Conservation (phyloP, 2,329 filamentous ascomycete genomes). For the Calonectria pteridis region DNA sequence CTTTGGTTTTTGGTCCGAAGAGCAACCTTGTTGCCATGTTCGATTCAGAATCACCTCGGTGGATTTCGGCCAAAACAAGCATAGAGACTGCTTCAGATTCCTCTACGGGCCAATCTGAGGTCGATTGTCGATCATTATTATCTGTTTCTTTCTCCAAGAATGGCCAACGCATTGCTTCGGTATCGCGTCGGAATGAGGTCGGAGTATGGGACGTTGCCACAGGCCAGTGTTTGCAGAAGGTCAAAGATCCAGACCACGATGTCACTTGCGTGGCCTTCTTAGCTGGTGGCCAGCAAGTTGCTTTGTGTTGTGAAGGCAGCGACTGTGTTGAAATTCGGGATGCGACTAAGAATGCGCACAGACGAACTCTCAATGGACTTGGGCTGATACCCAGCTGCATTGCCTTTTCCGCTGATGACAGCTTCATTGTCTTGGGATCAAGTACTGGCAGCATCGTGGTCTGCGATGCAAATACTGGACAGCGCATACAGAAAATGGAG, state of each 20-base stretch:
- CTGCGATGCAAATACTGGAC: background rate
- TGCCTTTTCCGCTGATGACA: background rate
- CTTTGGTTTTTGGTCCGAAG: background rate
- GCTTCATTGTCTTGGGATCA: background rate
- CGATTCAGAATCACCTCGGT: background rate
- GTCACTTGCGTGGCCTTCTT: background rate
- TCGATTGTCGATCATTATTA: too few relatives aligned
- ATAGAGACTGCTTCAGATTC: background rate
- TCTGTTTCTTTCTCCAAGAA: background rate
- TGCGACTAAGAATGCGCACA: background rate
- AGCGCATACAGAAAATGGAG: background rate
- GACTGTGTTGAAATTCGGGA: background rate
- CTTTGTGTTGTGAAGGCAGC: background rate
- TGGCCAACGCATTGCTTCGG: background rate
- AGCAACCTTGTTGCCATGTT: background rate
- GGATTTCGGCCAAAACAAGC: background rate
- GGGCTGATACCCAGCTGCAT: background rate
- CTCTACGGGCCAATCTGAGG: background rate
- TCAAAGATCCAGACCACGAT: background rate
- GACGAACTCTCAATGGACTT: background rate
- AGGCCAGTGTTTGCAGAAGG: background rate
- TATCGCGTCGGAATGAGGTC: background rate
- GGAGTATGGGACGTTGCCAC: background rate
- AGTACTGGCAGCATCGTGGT: background rate
- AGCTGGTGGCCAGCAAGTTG: background rate